Evolutionary conservation across 441 rosid species (phyloP), one percentile per base, ranked within the genome.

Genomic region (Mallotus japonicus): DNA sequence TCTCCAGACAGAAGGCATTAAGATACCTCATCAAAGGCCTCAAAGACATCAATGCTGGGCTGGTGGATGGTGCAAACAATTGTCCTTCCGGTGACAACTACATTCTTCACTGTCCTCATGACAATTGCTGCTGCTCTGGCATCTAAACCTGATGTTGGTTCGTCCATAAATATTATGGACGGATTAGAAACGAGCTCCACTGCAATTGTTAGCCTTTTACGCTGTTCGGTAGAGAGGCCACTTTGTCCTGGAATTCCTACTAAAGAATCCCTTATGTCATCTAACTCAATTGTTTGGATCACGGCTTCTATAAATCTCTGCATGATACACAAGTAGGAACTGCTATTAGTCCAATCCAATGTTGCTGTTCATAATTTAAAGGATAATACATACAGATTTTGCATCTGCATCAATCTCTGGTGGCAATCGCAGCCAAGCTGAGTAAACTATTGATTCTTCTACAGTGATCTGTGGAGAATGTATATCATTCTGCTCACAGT

Each of bases 121-220:
- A 89, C 94, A 75, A 89, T 86, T 24, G 94, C 92, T 28, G 94
- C 90, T 24, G 90, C 86, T 75, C 90, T 83, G 40, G 92, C 95
- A 80, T 90, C 95, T 42, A 90, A 76, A 50, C 95, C 89, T 11
- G 90, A 78, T 7, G 92, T 88, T 8, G 95, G 95, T 70, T 90
- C 95, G 70, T 90, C 95, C 95, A 88, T 83, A 71, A 90, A 89
- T 20, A 89, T 84, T 63, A 89, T 81, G 37, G 90, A 87, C 53
- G 91, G 91, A 72, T 89, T 89, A 15, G 94, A 82, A 67, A 89
- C 92, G 51, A 89, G 90, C 81, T 89, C 90, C 71, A 89, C 90
- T 0, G 89, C 90, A 67, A 89, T 79, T 13, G 94, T 89, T 40
- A 89, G 65, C 37, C 89, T 70, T 72, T 87, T 90, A 0, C 92